Evolutionary conservation across 2,329 filamentous ascomycete genomes (phyloP).

Genomic region (Clonostachys chloroleuca): DNA sequence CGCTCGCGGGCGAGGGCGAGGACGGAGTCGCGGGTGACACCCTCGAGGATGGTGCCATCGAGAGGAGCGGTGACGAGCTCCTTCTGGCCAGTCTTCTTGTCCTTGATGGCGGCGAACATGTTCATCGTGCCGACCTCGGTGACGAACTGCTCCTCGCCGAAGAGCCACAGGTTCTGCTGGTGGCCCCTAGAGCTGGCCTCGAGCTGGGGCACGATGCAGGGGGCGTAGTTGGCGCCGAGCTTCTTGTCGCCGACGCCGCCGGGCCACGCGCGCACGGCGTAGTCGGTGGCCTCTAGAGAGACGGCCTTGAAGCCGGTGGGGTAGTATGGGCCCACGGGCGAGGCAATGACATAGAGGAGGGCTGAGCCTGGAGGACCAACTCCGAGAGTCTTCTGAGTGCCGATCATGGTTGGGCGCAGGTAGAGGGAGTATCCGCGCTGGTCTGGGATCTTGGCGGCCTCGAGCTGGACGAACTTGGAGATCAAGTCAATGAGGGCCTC

Average conservation of each 20-base stretch:
- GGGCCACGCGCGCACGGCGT: constrained; percentile 95
- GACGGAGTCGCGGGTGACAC: constrained; percentile 89
- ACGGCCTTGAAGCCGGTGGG: constrained; percentile 98
- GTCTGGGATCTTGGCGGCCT: constrained; percentile 85
- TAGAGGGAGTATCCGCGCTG: constrained; percentile 90
- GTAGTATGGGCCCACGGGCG: constrained; percentile 95
- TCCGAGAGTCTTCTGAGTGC: constrained; percentile 90
- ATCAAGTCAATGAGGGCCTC: constrained; percentile 77
- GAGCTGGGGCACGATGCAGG: constrained; percentile 94
- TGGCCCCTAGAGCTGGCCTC: constrained; percentile 87
- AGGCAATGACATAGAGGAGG: constrained; percentile 91
- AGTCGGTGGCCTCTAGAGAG: constrained; percentile 91
- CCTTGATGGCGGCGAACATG: constrained; percentile 81
- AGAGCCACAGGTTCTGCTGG: constrained; percentile 98
- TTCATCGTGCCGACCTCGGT: constrained; percentile 99
- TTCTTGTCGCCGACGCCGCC: constrained; percentile 98
- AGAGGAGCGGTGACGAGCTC: constrained; percentile 93
- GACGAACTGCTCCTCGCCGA: constrained; percentile 90
- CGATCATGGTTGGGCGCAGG: constrained; percentile 93
- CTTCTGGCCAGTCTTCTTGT: constrained; percentile 84
- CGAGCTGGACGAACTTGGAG: constrained; percentile 71
- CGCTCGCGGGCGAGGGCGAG: constrained; percentile 81
- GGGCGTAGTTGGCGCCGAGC: constrained; percentile 98
- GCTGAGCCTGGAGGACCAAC: constrained; percentile 90
- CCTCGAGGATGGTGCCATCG: constrained; percentile 94